Conservation (phyloP, 257 asterid species). For the Solanum medicagineum region DNA sequence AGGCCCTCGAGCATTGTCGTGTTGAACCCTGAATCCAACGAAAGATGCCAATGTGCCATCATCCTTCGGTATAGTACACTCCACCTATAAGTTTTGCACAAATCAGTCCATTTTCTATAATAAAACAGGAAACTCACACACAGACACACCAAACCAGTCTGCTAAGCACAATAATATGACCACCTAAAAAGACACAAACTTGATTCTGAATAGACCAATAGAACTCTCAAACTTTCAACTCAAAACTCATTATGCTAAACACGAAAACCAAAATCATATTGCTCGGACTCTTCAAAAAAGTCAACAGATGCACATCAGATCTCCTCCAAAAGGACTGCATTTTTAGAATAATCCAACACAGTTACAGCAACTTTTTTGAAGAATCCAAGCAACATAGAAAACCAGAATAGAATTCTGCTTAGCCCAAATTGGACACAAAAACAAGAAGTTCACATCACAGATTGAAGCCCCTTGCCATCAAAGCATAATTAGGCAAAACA, state of each 20-base stretch:
- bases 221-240: neutral
- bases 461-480: neutral
- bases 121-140: neutral
- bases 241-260: neutral
- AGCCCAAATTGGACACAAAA: neutral
- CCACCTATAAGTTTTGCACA: conserved; percentile 40
- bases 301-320: neutral
- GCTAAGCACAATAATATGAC: neutral
- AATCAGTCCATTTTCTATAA: neutral
- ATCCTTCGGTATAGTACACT: conserved; percentile 90
- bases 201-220: neutral
- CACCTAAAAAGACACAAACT: neutral
- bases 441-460: neutral
- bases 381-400: neutral
- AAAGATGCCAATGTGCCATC: conserved; percentile 81
- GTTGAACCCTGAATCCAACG: conserved; percentile 89
- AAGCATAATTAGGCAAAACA: neutral
- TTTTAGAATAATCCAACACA: neutral
- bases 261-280: neutral
- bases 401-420: neutral
- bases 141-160: neutral
- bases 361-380: neutral
- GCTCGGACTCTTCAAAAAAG: neutral
- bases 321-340: neutral
- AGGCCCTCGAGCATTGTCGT: conserved; percentile 92